Evolutionary conservation across 768 basidiomycete genomes (phyloP), one percentile per base, ranked within the genome.

Genomic region (Strobilomyces echinocephalus): DNA sequence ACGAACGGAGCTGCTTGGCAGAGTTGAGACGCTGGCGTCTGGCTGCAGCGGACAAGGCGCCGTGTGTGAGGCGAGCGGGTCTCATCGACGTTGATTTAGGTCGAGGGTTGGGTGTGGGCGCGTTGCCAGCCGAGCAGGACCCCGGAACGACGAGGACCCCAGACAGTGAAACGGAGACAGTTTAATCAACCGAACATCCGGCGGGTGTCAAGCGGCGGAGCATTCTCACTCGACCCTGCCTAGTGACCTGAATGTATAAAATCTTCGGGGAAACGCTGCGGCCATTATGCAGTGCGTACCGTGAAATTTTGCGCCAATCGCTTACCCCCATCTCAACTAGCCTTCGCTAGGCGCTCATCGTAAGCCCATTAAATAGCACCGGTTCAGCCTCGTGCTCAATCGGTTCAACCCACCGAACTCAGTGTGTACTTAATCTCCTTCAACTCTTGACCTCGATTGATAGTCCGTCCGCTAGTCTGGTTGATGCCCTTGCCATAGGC

Each of bases 401-500:
- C 52, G 48, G 34, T 54, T 56, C 56, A 40, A n/a, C 36, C 49
- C 51, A 53, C 48, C 46, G 55, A 61, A 50, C 45, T 54, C 51
- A 50, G 60, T 63, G 56, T 46, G 60, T 62, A 24, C 24, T 24
- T 24, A 59, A 67, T 63, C 40, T 60, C 14, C 50, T 26, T 58
- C 43, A 60, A 53, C 48, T 20, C 36, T 33, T 52, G 36, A 50
- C 35, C 39, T 42, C 26, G 42, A 26, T 59, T 57, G 35, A 53
- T 56, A 51, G 58, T 56, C 44, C 53, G 49, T 42, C 52, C 46
- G 50, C 39, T 30, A 64, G 64, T 53, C 39, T 36, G 30, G 54
- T 66, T 56, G 33, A 66, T 57, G 67, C 69, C 58, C 55, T 65
- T 49, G 53, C 57, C 31, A 50, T 61, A 31, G 49, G 41, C 36